Evolutionary conservation across 805 yeast genomes (phyloP).

Genomic region (Scheffersomyces lignosus): DNA sequence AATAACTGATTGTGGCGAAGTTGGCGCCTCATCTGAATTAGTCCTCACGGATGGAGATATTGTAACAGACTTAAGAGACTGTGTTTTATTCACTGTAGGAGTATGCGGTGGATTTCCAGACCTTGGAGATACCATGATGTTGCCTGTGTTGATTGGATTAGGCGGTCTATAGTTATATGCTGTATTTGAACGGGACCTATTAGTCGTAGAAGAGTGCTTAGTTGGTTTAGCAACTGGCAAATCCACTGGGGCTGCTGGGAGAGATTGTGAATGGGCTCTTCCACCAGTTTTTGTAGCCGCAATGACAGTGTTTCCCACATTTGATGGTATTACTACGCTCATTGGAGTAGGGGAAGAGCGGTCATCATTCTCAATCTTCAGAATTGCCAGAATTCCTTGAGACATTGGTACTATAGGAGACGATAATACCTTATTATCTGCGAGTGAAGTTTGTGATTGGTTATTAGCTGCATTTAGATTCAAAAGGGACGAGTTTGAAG

Average conservation of each 20-base stretch:
- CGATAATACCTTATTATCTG: conserved; percentile 25
- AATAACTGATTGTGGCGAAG: conserved; percentile 18
- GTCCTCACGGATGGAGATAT: conserved; percentile 35
- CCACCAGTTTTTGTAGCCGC: conserved; percentile 7
- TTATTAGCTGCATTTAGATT: conserved; percentile 5
- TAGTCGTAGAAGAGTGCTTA: background rate
- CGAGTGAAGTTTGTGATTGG: conserved; percentile 11
- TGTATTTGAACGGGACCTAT: conserved; percentile 22
- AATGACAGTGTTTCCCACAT: background rate
- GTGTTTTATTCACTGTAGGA: conserved; percentile 22
- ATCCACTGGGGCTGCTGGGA: conserved; percentile 20
- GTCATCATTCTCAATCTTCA: background rate
- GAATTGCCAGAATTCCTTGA: conserved; percentile 8
- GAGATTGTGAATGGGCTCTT: conserved; percentile 35
- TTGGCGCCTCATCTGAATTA: conserved; percentile 5
- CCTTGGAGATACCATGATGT: conserved; percentile 10
- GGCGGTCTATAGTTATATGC: conserved; percentile 18
- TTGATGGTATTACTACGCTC: background rate
- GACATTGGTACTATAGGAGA: conserved; percentile 33
- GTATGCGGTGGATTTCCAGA: conserved; percentile 13
- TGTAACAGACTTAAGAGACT: conserved; percentile 39
- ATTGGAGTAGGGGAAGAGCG: background rate
- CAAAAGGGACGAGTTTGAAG: conserved; percentile 8
- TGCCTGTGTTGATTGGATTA: conserved; percentile 8
- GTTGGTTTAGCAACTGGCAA: conserved; percentile 2